Conservation (phyloP, 176 grass and related monocot genomes). For the Canna indica region DNA sequence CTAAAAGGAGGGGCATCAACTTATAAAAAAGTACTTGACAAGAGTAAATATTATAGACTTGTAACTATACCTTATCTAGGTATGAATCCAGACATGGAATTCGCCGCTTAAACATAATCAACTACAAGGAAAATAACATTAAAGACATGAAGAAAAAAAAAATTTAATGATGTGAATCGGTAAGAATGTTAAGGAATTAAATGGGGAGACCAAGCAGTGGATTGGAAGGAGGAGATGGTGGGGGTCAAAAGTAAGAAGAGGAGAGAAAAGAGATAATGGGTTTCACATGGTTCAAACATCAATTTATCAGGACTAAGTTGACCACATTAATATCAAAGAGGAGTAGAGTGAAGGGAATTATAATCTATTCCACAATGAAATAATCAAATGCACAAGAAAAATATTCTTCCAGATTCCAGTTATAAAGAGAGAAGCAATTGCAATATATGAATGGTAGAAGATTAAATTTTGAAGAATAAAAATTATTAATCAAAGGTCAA, state of each 20-base stretch:
- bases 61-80: conserved; percentile 77
- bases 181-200: no score
- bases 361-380: neutral
- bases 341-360: neutral
- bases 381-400: neutral
- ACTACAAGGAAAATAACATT: conserved; percentile 40
- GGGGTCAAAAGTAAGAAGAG: no score
- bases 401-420: neutral
- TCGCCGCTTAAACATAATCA: conserved; percentile 93
- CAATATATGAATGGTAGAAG: no score
- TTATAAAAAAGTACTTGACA: no score
- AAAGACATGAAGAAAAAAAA: conserved; percentile 11
- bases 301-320: neutral
- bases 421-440: neutral
- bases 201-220: no score
- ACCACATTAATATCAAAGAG: neutral
- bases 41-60: neutral
- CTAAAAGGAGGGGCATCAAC: no score
- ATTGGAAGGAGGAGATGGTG: no score
- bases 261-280: no score
- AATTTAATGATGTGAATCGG: neutral
- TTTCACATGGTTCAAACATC: no score
- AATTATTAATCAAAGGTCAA: neutral
- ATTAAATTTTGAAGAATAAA: neutral
- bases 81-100: conserved; percentile 98